Percentiles rank a stretch among this genome's conserved stretches.
phyloP scores from a whole-genome alignment of 164 flowering plant genomes.

The Amborella trichopoda region DNA sequence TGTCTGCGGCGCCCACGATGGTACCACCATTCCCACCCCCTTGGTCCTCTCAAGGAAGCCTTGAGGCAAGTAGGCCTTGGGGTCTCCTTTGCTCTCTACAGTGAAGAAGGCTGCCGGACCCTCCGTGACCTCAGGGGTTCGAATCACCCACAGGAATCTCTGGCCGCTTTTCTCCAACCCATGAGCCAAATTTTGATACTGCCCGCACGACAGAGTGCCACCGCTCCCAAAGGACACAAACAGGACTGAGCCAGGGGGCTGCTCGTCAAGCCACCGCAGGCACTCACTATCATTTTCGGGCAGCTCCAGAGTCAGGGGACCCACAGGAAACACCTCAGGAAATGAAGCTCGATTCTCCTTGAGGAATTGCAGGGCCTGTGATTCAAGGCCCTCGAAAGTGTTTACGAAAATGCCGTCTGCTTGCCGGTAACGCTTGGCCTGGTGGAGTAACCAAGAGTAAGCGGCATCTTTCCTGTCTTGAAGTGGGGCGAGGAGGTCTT shows the following conservation, averaged over 20 bases:
- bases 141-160: slow-evolving; percentile 30
- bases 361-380: slow-evolving; percentile 12
- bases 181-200: slow-evolving; percentile 21
- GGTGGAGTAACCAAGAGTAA: slow-evolving; percentile 15
- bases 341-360: not conserved
- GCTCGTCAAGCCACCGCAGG: slow-evolving; percentile 28
- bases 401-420: slow-evolving; percentile 24
- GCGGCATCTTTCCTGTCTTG: slow-evolving; percentile 17
- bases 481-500: slow-evolving; percentile 18
- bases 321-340: slow-evolving; percentile 26
- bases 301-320: slow-evolving; percentile 17
- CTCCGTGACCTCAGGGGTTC: slow-evolving; percentile 18
- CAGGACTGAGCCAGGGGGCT: slow-evolving; percentile 25
- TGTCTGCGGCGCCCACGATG: slow-evolving; percentile 35
- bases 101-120: slow-evolving; percentile 12
- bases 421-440: not conserved
- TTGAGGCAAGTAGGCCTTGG: slow-evolving; percentile 19
- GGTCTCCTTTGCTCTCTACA: slow-evolving; percentile 8
- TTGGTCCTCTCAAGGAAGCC: slow-evolving; percentile 27
- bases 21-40: slow-evolving; percentile 21
- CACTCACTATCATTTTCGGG: slow-evolving; percentile 6
- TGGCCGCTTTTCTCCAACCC: slow-evolving; percentile 31
- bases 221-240: slow-evolving; percentile 33
- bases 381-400: slow-evolving; percentile 15
- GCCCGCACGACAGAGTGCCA: slow-evolving; percentile 23